These are phyloP conservation scores for Blastobotrys proliferans DNA, from an alignment of 1,139 yeast genomes.

Conservation along the genomic window DNA sequence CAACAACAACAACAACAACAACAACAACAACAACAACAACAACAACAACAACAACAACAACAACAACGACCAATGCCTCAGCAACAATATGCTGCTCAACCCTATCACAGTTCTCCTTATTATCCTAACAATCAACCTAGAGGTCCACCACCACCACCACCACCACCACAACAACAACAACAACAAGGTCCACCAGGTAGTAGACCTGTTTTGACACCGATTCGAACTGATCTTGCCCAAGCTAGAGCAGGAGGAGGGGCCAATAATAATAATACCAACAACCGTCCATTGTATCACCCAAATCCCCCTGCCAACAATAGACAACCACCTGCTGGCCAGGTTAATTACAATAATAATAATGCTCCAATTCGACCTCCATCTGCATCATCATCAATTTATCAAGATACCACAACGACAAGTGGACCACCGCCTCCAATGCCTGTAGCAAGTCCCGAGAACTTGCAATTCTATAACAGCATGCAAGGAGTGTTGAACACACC, in stretches of 20 bases:
- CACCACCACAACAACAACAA: too few species aligned
- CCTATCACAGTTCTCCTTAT: too few species aligned
- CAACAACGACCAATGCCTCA: not conserved
- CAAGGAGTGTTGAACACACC: constrained; percentile 1
- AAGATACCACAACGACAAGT: not conserved
- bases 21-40: not conserved
- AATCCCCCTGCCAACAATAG: not conserved
- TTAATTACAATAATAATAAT: too few species aligned
- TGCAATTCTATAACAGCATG: not conserved
- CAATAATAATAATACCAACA: too few species aligned
- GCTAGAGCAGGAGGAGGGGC: too few species aligned
- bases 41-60: constrained; percentile 1
- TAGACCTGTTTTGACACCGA: constrained; percentile 3
- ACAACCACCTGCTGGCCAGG: too few species aligned
- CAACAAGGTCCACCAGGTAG: constrained; percentile 6
- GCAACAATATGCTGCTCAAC: not conserved
- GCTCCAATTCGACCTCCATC: not conserved
- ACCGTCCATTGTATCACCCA: too few species aligned
- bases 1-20: not conserved
- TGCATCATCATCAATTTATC: not conserved
- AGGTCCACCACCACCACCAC: too few species aligned
- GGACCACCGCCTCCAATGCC: not conserved
- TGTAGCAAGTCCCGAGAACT: not conserved
- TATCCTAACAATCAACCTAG: too few species aligned
- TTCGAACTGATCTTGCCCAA: constrained; percentile 1